Base-by-base conservation (phyloP, 805 yeast species). In the Ogataea henricii region DNA sequence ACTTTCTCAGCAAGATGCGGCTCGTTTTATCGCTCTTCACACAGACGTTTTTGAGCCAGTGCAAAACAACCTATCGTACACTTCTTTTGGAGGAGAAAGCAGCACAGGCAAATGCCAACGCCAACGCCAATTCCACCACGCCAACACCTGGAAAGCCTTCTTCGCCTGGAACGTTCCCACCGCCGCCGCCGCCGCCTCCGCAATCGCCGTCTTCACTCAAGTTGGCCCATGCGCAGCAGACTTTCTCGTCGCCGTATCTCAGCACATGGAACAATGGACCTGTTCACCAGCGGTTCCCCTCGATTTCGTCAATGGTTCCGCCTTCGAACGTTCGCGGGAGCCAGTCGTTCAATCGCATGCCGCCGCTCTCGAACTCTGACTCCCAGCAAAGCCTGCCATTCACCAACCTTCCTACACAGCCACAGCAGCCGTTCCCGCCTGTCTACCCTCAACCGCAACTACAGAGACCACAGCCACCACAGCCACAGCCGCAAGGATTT, bases 31-130 rank as follows among this genome's bases (percentile, higher is more conserved):
- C 81, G 16, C 63, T 83, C 25, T 83, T 82, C 54, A 71, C 79
- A 13, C 85, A 82, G 56, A 82, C 87, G 0, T 83, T 82, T 60
- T 74, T 78, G 1, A 74, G 76, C 30, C 85, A 82, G 60, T 73
- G 83, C 48, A 64, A 63, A 26, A 41, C 46, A 7, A 54, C 63
- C 3, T 59, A 56, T 17, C 48, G 47, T 14, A 17, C 45, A 4
- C 27, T 57, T 17, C 8, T 47, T 5, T 42, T 44, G 2, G 51
- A 46, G 14, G 52, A 51, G 10, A 22, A 43, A 20, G 17, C 17
- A 14, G 40, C 26, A 8, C 27, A 20, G 4, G 23, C 44, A 6
- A 27, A 10, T 12, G 32, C 32, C n/a, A n/a, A n/a, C n/a, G n/a
- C n/a, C n/a, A 9, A 27, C 32, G 23, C 37, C 8, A 34, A 14